Evolutionary conservation across 768 basidiomycete genomes (phyloP), one percentile per base, ranked within the genome.

Genomic region (Lactarius quietus): DNA sequence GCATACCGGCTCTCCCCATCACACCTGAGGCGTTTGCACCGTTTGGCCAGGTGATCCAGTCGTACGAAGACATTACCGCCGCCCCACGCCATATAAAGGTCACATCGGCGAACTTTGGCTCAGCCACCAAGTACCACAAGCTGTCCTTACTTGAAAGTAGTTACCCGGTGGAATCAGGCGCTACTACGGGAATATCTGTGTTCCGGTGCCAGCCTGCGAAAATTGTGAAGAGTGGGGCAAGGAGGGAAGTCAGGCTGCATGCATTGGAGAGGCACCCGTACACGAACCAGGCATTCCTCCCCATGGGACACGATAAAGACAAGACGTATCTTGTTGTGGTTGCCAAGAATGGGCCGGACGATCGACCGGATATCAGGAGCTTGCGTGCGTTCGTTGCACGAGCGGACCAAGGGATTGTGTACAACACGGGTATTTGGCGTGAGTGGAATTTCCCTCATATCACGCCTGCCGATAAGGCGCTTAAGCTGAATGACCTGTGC

Each of bases 81-180:
- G 88, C 84, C 6, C 88, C 76, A 18, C 85, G 84, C 58, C 85
- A 82, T 10, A 83, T 84, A 43, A 86, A 84, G 70, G 83, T 93
- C 60, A 93, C 93, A 3, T 78, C 83, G 20, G 95, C 93, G 33
- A 98, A 98, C 75, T 88, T 84, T 68, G 94, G 92, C 48, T 92
- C 93, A 3, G 97, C 97, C 0, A 82, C 76, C 71, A 99, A 99
- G 76, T 98, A 90, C 78, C 94, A 98, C 79, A 92, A 95, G 73
- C 82, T 98, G 39, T 84, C 92, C 3, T 79, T 87, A n/a, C 77
- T 92, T 35, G 76, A 78, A 15, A 82, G 83, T 4, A 85, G 83
- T 7, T 97, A 95, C 75, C 85, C 90, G 0, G 71, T 75, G 1
- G 82, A 75, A 15, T 67, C 77, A 3, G 79, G 78, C 1, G 93